These are phyloP conservation scores for Borealophlyctis nickersoniae DNA, from an alignment of 192 early-diverging fungal genomes.

Conservation along the genomic window DNA sequence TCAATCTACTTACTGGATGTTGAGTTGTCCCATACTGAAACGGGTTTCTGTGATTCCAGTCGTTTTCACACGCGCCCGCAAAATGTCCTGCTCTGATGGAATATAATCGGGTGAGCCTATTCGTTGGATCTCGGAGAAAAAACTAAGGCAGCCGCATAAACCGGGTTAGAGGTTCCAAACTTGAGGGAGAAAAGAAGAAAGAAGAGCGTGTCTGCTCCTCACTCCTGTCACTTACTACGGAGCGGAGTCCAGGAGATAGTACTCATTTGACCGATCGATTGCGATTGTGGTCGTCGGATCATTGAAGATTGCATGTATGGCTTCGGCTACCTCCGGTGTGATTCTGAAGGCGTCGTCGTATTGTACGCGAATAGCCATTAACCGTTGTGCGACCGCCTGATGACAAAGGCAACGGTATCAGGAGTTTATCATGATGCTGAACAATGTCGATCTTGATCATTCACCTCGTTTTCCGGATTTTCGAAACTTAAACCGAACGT, in stretches of 20 bases:
- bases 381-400: background rate
- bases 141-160: no score
- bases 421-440: no score
- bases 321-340: constrained; percentile 16
- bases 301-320: constrained; percentile 45
- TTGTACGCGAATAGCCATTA: background rate
- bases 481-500: constrained; percentile 38
- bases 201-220: no score
- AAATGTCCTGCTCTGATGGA: constrained; percentile 62
- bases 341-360: background rate
- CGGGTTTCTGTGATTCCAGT: constrained; percentile 60
- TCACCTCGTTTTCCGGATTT: constrained; percentile 17
- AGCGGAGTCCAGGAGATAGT: constrained; percentile 90
- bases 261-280: constrained; percentile 73
- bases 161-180: no score
- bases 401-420: no score
- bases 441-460: no score
- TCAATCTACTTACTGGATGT: constrained; percentile 32
- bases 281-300: constrained; percentile 65
- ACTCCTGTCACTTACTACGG: constrained; percentile 65
- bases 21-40: constrained; percentile 51
- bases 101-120: constrained; percentile 47
- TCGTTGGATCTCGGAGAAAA: constrained; percentile 40
- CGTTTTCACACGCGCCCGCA: constrained; percentile 67
- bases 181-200: no score